Percentiles rank a stretch among this genome's conserved stretches.
These are phyloP conservation scores for Zelopaecilomyces penicillatus DNA, from an alignment of 2,329 filamentous ascomycete species.

Conservation along the genomic window DNA sequence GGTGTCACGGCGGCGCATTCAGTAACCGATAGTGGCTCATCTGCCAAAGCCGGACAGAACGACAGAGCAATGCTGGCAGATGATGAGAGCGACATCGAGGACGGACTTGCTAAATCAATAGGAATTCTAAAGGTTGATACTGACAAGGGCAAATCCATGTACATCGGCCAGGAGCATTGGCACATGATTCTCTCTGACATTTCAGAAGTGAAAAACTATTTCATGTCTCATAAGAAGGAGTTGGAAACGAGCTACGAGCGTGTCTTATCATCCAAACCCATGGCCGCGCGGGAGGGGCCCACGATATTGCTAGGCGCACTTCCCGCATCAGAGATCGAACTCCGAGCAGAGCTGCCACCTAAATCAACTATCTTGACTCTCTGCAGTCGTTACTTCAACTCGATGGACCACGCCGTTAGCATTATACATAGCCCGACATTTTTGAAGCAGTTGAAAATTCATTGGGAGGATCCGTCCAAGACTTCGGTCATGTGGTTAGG, in stretches of 20 bases:
- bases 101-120: constrained; percentile 60
- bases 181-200: constrained; percentile 73
- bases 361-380: constrained; percentile 78
- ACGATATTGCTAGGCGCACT: constrained; percentile 72
- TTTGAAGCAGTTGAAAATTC: constrained; percentile 56
- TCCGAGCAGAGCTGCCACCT: constrained; percentile 70
- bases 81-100: constrained; percentile 62
- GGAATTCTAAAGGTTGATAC: constrained; percentile 75
- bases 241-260: constrained; percentile 73
- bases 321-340: constrained; percentile 63
- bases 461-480: constrained; percentile 66
- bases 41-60: constrained; percentile 43
- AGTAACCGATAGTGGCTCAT: constrained; percentile 35
- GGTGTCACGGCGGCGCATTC: constrained; percentile 28
- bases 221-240: constrained; percentile 77
- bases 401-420: constrained; percentile 59
- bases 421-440: constrained; percentile 82
- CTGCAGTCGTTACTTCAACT: constrained; percentile 86
- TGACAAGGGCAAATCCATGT: constrained; percentile 70
- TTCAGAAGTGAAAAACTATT: constrained; percentile 89
- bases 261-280: constrained; percentile 60
- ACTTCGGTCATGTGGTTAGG: constrained; percentile 72
- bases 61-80: constrained; percentile 46
- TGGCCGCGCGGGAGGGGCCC: constrained; percentile 53
- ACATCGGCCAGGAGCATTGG: constrained; percentile 79